Evolutionary conservation across 805 yeast genomes (phyloP), one percentile per base, ranked within the genome.

Genomic region (Schizosaccharomyces octosporus): DNA sequence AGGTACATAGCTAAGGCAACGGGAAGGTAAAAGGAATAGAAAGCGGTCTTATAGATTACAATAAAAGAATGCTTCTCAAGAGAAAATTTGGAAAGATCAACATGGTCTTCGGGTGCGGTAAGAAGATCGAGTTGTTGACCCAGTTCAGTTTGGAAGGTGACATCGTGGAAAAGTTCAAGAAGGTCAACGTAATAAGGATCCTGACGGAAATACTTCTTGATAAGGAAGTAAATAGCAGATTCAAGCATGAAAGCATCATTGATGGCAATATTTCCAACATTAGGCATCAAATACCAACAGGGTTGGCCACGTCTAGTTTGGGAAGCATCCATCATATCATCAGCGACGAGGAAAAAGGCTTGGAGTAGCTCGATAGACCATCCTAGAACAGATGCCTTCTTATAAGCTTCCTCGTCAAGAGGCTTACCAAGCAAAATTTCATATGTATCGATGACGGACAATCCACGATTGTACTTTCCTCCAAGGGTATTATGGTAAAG

Each of bases 231-330:
- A 67, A 93, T 88, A 58, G 95, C 87, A 63, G 90, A 94, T 74
- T 93, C 98, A 66, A 93, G 79, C 93, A 93, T 87, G 73, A 93
- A 93, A 3, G 98, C 81, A 71, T 93, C 99, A 70, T 93, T 93
- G 73, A 93, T 93, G 63, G 99, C 98, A 70, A 93, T 84, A 71
- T 87, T 87, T 51, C 86, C 87, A 63, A 93, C 96, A 48, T 32
- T 29, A 5, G 57, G 57, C 43, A 62, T 64, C 24, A 78, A 81
- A 77, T 88, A 93, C 98, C 98, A 93, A 74, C 98, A 93, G 66
- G 96, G 93, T 74, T 90, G 97, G 63, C 97, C 98, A 72, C 98
- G 84, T 78, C 98, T 85, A 54, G 98, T 93, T 72, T 87, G 84
- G 42, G 95, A 85, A 66, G 82, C 81, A 72, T 93, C 98, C 98